A percentile compares a stretch with the other conserved stretches of the same genome.
phyloP scores from a whole-genome alignment of 2,329 filamentous ascomycete genomes.

The Sporothrix curviconia region DNA sequence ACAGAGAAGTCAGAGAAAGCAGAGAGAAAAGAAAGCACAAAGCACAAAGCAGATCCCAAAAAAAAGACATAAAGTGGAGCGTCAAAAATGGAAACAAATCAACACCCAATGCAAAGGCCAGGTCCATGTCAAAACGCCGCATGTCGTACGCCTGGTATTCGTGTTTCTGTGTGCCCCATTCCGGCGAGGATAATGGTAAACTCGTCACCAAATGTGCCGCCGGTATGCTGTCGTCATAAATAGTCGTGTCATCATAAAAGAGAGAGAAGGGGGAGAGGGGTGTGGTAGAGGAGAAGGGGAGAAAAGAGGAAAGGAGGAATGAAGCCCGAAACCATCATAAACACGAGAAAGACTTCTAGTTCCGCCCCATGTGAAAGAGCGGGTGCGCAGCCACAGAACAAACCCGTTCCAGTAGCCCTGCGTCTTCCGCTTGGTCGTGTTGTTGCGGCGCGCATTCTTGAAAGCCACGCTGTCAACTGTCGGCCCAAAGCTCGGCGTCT shows the following conservation, averaged over 20 bases:
- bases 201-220: background rate
- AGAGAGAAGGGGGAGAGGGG: background rate
- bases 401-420: constrained; percentile 57
- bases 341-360: constrained; percentile 10
- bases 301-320: background rate
- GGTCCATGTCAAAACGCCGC: constrained; percentile 5
- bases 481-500: constrained; percentile 28
- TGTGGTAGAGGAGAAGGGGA: background rate
- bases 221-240: constrained; percentile 14
- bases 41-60: background rate
- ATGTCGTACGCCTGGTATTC: background rate
- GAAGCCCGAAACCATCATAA: background rate
- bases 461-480: constrained; percentile 40
- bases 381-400: constrained; percentile 58
- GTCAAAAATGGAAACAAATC: background rate
- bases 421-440: constrained; percentile 52
- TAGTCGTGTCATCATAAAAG: constrained; percentile 13
- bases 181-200: background rate
- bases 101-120: background rate
- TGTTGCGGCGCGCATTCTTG: constrained; percentile 36
- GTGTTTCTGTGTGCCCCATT: constrained; percentile 10
- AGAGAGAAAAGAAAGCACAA: too few species aligned
- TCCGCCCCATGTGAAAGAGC: constrained; percentile 32
- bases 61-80: background rate
- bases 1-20: too few species aligned